Percentiles rank a stretch among this genome's conserved stretches.
Evolutionary conservation across 371 early-diverging fungal species (phyloP).

Genomic region (Mucor indicus): DNA sequence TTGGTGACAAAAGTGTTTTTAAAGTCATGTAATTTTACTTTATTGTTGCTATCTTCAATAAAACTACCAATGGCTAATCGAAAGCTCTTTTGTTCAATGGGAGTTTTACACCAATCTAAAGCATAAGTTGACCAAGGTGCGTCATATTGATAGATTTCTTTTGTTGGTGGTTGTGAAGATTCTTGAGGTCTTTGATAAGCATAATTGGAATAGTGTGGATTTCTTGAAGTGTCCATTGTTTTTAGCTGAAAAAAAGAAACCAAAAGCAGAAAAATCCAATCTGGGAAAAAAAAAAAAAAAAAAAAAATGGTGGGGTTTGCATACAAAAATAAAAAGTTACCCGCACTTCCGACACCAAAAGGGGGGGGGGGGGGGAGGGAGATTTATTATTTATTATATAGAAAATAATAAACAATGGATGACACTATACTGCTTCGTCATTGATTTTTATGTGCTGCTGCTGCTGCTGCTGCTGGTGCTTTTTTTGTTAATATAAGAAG

Average conservation of each 20-base stretch:
- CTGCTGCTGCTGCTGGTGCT: too few species aligned
- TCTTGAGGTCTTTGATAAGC: constrained; percentile 17
- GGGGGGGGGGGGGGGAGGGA: too few species aligned
- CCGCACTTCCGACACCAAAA: too few species aligned
- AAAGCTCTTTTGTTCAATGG: constrained; percentile 63
- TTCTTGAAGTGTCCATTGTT: constrained; percentile 26
- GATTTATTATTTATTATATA: neutral
- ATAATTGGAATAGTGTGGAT: constrained; percentile 19
- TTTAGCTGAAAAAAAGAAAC: neutral
- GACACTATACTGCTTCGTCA: neutral
- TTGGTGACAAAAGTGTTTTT: neutral
- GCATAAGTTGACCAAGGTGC: constrained; percentile 87
- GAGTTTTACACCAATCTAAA: constrained; percentile 80
- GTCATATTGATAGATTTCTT: constrained; percentile 81
- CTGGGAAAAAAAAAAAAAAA: too few species aligned
- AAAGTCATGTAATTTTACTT: constrained; percentile 40
- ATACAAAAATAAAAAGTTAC: too few species aligned
- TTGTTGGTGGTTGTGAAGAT: constrained; percentile 22
- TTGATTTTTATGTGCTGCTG: too few species aligned
- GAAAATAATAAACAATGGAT: neutral
- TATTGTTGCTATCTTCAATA: constrained; percentile 78
- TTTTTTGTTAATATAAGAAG: constrained; percentile 1
- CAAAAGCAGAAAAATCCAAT: neutral
- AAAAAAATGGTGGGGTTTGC: neutral
- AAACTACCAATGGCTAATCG: constrained; percentile 84